These are phyloP conservation scores for Helotiales sp. DNA, from an alignment of 2,329 filamentous ascomycete genomes.

Conservation along the genomic window DNA sequence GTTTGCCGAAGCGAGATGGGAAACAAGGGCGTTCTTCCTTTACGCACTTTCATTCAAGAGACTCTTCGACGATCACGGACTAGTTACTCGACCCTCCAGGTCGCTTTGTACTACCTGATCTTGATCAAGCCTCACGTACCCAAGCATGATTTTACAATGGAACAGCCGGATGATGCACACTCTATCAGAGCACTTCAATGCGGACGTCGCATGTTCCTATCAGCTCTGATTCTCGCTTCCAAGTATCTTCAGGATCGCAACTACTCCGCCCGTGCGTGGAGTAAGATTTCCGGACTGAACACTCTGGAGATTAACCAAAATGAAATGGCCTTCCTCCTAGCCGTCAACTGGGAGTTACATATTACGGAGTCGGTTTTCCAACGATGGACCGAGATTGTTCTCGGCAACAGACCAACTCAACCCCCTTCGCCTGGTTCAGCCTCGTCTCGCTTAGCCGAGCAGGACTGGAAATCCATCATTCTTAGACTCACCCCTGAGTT, in stretches of 20 bases:
- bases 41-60: slow-evolving; percentile 97
- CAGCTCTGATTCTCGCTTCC: slow-evolving; percentile 91
- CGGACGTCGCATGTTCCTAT: slow-evolving; percentile 95
- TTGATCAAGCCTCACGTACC: slow-evolving; percentile 91
- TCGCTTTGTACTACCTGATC: slow-evolving; percentile 94
- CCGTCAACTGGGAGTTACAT: slow-evolving; percentile 93
- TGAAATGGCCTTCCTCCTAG: slow-evolving; percentile 87
- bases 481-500: slow-evolving; percentile 60
- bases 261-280: slow-evolving; percentile 97
- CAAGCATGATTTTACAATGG: slow-evolving; percentile 81
- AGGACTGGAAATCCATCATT: slow-evolving; percentile 64
- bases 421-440: slow-evolving; percentile 57
- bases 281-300: slow-evolving; percentile 96
- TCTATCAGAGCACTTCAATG: slow-evolving; percentile 85
- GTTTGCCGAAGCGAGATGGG: slow-evolving; percentile 75
- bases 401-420: slow-evolving; percentile 72
- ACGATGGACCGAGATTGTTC: slow-evolving; percentile 90
- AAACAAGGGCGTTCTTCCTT: slow-evolving; percentile 79
- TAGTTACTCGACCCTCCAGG: slow-evolving; percentile 96
- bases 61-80: slow-evolving; percentile 92
- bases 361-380: slow-evolving; percentile 89
- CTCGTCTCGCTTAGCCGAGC: slow-evolving; percentile 34
- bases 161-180: slow-evolving; percentile 76
- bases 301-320: slow-evolving; percentile 96
- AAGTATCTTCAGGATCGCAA: slow-evolving; percentile 99